Evolutionary conservation across 129 eudicot genomes (phyloP).

Genomic region (Heracleum sosnowskyi): DNA sequence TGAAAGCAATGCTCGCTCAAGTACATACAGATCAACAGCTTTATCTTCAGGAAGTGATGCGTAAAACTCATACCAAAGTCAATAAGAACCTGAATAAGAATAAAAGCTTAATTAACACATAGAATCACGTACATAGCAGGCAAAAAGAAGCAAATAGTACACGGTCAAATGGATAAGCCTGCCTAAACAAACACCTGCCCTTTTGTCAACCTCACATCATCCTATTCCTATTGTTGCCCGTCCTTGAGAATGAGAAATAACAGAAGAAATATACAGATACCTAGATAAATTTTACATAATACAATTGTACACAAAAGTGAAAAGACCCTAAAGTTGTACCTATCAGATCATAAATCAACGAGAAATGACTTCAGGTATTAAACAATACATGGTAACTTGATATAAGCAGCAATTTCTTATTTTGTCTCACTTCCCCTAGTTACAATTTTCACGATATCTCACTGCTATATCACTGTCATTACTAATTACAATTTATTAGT

Average conservation of each 20-base stretch:
- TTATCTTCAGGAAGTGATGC: slow-evolving; percentile 88
- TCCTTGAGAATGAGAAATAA: no score
- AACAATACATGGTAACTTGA: background rate
- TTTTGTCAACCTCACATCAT: background rate
- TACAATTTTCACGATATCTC: background rate
- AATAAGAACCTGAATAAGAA: slow-evolving; percentile 48
- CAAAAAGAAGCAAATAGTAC: background rate
- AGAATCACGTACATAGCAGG: background rate
- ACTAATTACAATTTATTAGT: no score
- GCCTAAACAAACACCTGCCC: background rate
- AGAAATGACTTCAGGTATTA: no score
- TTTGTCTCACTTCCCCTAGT: background rate
- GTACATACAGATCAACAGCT: slow-evolving; percentile 80
- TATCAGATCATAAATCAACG: no score
- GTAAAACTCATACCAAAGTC: slow-evolving; percentile 90
- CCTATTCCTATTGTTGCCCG: no score
- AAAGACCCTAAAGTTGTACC: no score
- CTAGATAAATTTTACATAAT: no score
- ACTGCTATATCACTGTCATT: background rate
- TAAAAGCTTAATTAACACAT: background rate
- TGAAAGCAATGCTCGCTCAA: slow-evolving; percentile 86
- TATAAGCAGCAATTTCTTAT: no score
- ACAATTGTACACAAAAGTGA: no score
- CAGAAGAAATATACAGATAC: no score
- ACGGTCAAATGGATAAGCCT: background rate